Base-by-base conservation (phyloP, 2,329 filamentous ascomycete species). In the Aspergillus pseudonomiae region DNA sequence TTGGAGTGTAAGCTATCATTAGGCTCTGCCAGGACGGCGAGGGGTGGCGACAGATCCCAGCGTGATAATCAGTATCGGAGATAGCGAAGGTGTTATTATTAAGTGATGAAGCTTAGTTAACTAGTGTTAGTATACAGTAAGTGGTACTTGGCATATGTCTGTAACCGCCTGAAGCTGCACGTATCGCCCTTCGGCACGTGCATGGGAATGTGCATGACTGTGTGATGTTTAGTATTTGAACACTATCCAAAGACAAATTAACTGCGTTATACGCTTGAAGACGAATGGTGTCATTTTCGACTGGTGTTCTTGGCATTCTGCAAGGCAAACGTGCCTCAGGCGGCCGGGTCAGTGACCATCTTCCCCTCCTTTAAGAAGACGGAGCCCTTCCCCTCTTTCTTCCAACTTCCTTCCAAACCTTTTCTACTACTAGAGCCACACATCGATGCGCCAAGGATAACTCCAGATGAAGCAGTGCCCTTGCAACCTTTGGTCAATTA, bases 1-100 rank as follows among this genome's bases (percentile, higher is more conserved):
- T 11, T 78, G 69, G 62, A 78, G 76, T 62, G 76, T 78, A 16
- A 74, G 71, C 10, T 78, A 76, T 57, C 72, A 69, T 21, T 62
- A 73, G n/a, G 30, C 4, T 34, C 28, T 14, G 10, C 14, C 19
- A 24, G 14, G n/a, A 21, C 11, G 30, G 28, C 30, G 32, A 36
- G 52, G 52, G 19, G 32, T 10, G 52, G 26, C 46, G 26, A 50
- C 46, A 19, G 26, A 14, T 16, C 12, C 6, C 12, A 19, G 26
- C 1, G 12, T 50, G 3, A 50, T 50, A 50, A n/a, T 6, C 7
- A 28, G 24, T 48, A 30, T 16, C 26, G n/a, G 46, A 30, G 9
- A 30, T 19, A 50, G 14, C 11, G 24, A 50, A 28, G 46, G 46
- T 28, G 21, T 24, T 24, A 46, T 46, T 11, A 46, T 14, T 24